phyloP scores from a whole-genome alignment of 2,329 filamentous ascomycete genomes.

The Alternaria gansuensis region DNA sequence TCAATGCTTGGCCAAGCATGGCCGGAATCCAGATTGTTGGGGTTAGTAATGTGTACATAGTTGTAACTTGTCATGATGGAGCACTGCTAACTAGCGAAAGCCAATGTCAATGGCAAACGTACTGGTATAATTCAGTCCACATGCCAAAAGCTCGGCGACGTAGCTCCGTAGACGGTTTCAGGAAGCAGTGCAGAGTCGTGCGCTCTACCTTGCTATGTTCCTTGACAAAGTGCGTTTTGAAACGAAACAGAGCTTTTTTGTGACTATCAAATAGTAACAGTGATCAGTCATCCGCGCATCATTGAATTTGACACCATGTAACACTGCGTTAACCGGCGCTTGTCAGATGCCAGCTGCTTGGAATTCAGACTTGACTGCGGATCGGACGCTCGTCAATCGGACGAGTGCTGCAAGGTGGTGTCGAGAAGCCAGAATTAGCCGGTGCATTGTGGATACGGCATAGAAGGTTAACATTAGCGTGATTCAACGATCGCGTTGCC shows the following conservation, averaged over 20 bases:
- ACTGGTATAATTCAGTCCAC: not conserved
- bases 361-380: conserved; percentile 11
- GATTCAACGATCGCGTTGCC: conserved; percentile 18
- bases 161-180: not conserved
- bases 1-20: not conserved
- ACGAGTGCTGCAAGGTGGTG: conserved; percentile 14
- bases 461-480: conserved; percentile 8
- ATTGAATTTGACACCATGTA: conserved; percentile 15
- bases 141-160: not conserved
- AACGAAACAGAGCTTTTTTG: conserved; percentile 10
- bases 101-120: not conserved
- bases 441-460: conserved; percentile 7
- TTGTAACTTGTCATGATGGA: not conserved
- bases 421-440: conserved; percentile 12
- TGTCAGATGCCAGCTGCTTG: conserved; percentile 18
- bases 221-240: conserved; percentile 16
- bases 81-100: not conserved
- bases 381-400: conserved; percentile 19
- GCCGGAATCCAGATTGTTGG: not conserved
- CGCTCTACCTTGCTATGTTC: not conserved
- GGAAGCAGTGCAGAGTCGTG: not conserved
- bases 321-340: conserved; percentile 14
- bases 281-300: conserved; percentile 3
- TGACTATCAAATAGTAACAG: conserved; percentile 3
- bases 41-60: not conserved